phyloP scores from a whole-genome alignment of 306 rosid genomes.

The Trifolium pratense region DNA sequence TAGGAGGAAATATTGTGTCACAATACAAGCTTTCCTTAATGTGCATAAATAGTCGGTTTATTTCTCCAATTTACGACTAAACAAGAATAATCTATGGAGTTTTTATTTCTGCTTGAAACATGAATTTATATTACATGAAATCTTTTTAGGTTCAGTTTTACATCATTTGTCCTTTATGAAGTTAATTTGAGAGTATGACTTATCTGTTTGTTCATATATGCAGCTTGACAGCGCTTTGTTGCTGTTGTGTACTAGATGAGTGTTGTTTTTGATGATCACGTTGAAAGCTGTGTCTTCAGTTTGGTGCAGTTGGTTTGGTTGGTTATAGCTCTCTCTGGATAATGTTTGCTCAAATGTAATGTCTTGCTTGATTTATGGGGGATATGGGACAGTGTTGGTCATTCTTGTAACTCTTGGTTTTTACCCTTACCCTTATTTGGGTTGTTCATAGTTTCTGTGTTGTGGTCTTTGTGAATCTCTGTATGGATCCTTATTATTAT shows the following conservation, averaged over 20 bases:
- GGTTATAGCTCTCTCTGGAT: conserved; percentile 44
- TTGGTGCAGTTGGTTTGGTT: conserved; percentile 45
- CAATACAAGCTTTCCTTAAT: conserved; percentile 21
- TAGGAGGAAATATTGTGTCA: conserved; percentile 17
- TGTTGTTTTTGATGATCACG: conserved; percentile 56
- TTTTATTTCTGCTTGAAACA: conserved; percentile 26
- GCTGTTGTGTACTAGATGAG: conserved; percentile 91
- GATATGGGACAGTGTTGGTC: conserved; percentile 39
- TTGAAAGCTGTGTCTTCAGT: conserved; percentile 30
- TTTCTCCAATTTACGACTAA: conserved; percentile 2
- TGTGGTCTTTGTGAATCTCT: conserved; percentile 29
- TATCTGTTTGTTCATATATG: conserved; percentile 39
- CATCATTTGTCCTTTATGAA: background rate
- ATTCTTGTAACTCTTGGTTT: conserved; percentile 31
- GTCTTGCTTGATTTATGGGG: conserved; percentile 39
- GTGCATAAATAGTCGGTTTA: conserved; percentile 28
- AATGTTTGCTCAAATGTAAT: conserved; percentile 37
- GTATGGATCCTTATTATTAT: conserved; percentile 5
- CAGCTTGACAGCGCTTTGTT: conserved; percentile 86
- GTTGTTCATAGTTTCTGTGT: conserved; percentile 39
- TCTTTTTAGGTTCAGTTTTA: conserved; percentile 7
- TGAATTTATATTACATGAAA: conserved; percentile 7
- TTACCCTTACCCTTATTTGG: background rate
- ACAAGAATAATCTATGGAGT: background rate
- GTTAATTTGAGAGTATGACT: conserved; percentile 15